Conservation (phyloP, 2,329 filamentous ascomycete species). For the Hysterium pulicare region DNA sequence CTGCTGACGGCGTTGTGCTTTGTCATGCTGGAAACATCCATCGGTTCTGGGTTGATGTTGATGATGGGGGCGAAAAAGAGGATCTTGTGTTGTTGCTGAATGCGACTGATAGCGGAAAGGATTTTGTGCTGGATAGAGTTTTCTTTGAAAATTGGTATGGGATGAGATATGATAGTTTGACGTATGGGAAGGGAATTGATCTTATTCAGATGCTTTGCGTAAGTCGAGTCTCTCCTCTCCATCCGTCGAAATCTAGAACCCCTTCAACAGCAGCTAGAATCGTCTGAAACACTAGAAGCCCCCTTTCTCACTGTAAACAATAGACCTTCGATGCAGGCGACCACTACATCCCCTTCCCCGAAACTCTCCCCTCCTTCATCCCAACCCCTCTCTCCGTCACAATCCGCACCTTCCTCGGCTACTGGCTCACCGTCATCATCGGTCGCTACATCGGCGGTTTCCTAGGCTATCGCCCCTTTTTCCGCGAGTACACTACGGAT, state of each 20-base stretch:
- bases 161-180: slow-evolving; percentile 27
- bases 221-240: slow-evolving; percentile 17
- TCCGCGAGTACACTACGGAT: slow-evolving; percentile 37
- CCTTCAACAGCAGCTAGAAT: too few relatives aligned
- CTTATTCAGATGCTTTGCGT: slow-evolving; percentile 33
- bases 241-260: too few relatives aligned
- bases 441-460: slow-evolving; percentile 39
- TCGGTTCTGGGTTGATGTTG: slow-evolving; percentile 12
- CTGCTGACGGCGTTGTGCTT: slow-evolving; percentile 26
- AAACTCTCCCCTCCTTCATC: slow-evolving; percentile 40
- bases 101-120: slow-evolving; percentile 20
- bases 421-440: slow-evolving; percentile 28
- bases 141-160: slow-evolving; percentile 42
- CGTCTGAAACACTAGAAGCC: too few relatives aligned
- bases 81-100: slow-evolving; percentile 17
- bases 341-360: slow-evolving; percentile 36
- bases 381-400: too few relatives aligned
- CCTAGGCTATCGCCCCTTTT: slow-evolving; percentile 40
- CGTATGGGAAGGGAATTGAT: slow-evolving; percentile 22
- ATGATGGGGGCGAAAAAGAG: slow-evolving; percentile 6
- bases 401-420: slow-evolving; percentile 27
- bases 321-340: slow-evolving; percentile 43
- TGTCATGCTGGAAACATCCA: slow-evolving; percentile 14
- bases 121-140: slow-evolving; percentile 29
- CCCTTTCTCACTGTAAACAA: too few relatives aligned